Percentiles rank a stretch among this genome's conserved stretches.
These are phyloP conservation scores for Pythium pyrilobum DNA, from an alignment of 352 stramenopile genomes.

Conservation along the genomic window DNA sequence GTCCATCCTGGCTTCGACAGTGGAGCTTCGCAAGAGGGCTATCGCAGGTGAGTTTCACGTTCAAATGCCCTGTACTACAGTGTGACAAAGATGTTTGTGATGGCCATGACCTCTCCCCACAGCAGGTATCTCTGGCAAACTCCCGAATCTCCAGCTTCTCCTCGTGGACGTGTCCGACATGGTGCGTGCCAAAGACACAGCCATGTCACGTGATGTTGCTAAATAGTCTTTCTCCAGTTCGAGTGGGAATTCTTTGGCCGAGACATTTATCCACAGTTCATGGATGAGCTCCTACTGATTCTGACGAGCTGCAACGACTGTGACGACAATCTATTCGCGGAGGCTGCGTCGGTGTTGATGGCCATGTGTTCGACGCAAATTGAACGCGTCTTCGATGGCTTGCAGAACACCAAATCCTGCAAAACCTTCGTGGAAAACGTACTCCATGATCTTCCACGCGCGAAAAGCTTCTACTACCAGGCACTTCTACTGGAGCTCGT, in stretches of 20 bases:
- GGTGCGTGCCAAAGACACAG: too few species aligned
- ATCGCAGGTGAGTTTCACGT: not conserved
- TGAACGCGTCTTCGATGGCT: constrained; percentile 2
- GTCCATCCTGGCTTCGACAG: not conserved
- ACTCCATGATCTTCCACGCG: constrained; percentile 19
- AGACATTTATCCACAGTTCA: constrained; percentile 11
- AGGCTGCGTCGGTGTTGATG: constrained; percentile 27
- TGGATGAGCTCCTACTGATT: constrained; percentile 24
- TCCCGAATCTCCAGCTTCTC: constrained; percentile 5
- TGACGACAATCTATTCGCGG: constrained; percentile 16
- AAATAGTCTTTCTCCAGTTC: constrained; percentile 22
- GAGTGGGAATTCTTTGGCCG: constrained; percentile 37
- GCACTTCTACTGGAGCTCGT: constrained; percentile 29
- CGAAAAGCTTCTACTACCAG: constrained; percentile 32
- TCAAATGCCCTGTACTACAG: too few species aligned
- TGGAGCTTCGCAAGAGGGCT: constrained; percentile 1
- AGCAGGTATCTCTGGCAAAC: not conserved
- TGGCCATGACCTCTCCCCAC: not conserved
- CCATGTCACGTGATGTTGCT: too few species aligned
- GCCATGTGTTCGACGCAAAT: constrained; percentile 31
- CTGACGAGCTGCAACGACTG: constrained; percentile 21
- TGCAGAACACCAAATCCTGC: constrained; percentile 4
- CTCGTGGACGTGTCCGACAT: constrained; percentile 16
- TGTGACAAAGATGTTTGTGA: not conserved
- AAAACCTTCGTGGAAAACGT: constrained; percentile 5